phyloP scores from a whole-genome alignment of 78 protist species.

The Anaeramoeba flamelloides region DNA sequence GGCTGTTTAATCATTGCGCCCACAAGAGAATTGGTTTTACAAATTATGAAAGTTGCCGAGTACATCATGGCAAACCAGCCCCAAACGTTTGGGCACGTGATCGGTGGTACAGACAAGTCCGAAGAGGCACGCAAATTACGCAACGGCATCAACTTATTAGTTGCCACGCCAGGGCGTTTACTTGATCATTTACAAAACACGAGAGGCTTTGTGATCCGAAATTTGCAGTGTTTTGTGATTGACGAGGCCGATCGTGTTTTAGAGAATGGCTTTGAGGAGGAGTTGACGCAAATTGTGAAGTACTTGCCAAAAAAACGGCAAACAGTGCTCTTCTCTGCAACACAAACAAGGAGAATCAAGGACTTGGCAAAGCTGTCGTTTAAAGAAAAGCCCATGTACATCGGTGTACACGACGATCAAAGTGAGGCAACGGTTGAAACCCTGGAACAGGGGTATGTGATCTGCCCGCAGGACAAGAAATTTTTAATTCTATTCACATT shows the following conservation, averaged over 20 bases:
- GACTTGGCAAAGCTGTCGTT: neutral
- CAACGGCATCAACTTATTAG: neutral
- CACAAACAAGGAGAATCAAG: neutral
- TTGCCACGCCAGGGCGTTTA: neutral
- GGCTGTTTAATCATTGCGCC: constrained; percentile 44
- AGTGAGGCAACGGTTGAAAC: neutral
- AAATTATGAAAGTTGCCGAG: constrained; percentile 14
- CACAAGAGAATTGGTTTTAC: constrained; percentile 42
- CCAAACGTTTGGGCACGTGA: neutral
- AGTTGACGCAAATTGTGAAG: neutral
- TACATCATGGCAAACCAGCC: neutral
- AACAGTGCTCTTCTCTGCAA: neutral
- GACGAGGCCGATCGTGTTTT: neutral
- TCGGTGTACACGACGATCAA: neutral
- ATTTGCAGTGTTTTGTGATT: neutral
- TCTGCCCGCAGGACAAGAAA: neutral
- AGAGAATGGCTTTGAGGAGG: neutral
- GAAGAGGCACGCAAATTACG: neutral
- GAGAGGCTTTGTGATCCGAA: neutral
- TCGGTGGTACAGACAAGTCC: neutral
- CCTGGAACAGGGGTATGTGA: neutral
- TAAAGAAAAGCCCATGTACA: neutral
- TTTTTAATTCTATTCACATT: neutral
- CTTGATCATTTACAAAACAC: neutral
- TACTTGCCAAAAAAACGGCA: neutral